Percentiles rank a stretch among this genome's conserved stretches.
Conservation (phyloP, 352 stramenopile species). For the Peronosclerospora sorghi region DNA sequence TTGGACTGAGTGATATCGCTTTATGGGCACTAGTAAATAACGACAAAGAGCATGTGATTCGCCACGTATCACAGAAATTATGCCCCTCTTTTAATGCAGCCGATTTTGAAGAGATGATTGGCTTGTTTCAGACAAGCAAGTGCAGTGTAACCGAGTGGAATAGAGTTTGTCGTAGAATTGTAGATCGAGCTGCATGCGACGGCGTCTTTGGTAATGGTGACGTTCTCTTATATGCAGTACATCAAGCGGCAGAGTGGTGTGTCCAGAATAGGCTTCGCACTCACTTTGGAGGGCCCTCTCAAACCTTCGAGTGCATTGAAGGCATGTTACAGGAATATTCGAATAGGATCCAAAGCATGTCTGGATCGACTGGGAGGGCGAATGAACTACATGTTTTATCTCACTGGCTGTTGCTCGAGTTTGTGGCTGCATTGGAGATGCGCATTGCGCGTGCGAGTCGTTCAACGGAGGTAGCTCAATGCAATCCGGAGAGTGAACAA, state of each 20-base stretch:
- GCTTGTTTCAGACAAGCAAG: constrained; percentile 19
- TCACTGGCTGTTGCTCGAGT: constrained; percentile 40
- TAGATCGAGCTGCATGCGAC: constrained; percentile 1
- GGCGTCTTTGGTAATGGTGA: constrained; percentile 8
- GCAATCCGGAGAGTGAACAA: constrained; percentile 30
- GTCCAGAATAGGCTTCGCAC: constrained; percentile 63
- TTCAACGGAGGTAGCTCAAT: constrained; percentile 9
- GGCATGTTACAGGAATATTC: constrained; percentile 36
- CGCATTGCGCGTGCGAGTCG: constrained; percentile 26
- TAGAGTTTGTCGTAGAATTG: constrained; percentile 18
- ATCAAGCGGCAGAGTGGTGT: constrained; percentile 53
- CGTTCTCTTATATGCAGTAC: constrained; percentile 23
- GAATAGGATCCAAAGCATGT: constrained; percentile 1
- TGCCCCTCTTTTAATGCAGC: constrained; percentile 23
- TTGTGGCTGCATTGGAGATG: constrained; percentile 41
- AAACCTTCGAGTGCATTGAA: constrained; percentile 74
- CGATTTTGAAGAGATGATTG: constrained; percentile 41
- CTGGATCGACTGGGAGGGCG: background rate
- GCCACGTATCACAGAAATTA: constrained; percentile 6
- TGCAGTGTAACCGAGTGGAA: constrained; percentile 27
- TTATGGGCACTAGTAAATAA: constrained; percentile 11
- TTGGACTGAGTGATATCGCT: constrained; percentile 8
- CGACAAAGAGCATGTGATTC: background rate
- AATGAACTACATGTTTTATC: constrained; percentile 8
- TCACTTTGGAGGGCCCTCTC: constrained; percentile 57